Base-by-base conservation (phyloP, 257 asterid genomes). In the Gentiana dahurica region DNA sequence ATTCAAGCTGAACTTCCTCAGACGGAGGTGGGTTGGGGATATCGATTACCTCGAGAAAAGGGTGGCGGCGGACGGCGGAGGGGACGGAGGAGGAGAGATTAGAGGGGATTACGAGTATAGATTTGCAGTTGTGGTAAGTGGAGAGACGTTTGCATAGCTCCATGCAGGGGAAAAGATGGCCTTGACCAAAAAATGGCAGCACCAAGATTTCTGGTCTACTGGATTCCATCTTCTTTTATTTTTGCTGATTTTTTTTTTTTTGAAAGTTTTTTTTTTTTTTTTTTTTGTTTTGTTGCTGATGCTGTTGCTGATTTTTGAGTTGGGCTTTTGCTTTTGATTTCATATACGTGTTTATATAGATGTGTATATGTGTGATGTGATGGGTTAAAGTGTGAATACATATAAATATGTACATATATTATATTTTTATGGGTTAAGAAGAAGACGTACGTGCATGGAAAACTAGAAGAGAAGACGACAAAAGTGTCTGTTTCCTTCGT, bases 151-250 rank as follows among this genome's bases (percentile, higher is more conserved):
- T 81, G 70, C 93, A 82, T 38, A 87, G 78, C 72, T 87, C 96
- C 32, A 72, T 76, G 65, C 75, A 73, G 1, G 96, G 93, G 9
- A 69, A 68, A 46, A 87, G 75, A 53, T 87, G 96, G 61, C 95
- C 95, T 53, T 79, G 95, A 0, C 96, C 96, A 62, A 80, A 87
- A 59, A 85, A 85, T 9, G 96, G 95, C 24, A 87, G 54, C 60
- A 87, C 79, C 63, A 84, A 49, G 49, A 87, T 72, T 63, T 85
- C 93, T 53, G 67, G 71, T 0, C 38, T 37, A 37, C 38, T 37
- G 38, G 41, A 60, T 68, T 65, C 85, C 81, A 85, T 79, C 4
- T 58, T 58, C 8, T 7, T 49, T 35, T 57, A 49, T 12, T 35
- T 41, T 13, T 56, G 8, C 11, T 38, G 15, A 7, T 34, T 5